A percentile compares a stretch with the other conserved stretches of the same genome.
These are phyloP conservation scores for Didymella arachidicola DNA, from an alignment of 2,329 filamentous ascomycete genomes.

Conservation along the genomic window DNA sequence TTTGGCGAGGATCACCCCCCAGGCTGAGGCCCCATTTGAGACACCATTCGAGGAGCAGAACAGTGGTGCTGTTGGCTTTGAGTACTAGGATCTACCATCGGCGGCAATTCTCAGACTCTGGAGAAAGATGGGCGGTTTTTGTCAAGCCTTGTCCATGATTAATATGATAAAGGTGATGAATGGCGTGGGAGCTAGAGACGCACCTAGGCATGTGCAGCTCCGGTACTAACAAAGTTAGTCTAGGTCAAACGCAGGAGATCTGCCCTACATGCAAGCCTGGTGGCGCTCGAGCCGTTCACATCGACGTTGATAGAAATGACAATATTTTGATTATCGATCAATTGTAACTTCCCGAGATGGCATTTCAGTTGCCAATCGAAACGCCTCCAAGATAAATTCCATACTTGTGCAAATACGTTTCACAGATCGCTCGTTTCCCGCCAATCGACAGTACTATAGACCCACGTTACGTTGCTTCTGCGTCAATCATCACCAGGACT, in stretches of 20 bases:
- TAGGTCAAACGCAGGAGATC: background rate
- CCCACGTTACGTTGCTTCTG: background rate
- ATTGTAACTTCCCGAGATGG: no score
- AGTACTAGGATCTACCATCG: conserved; percentile 24
- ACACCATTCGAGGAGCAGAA: conserved; percentile 57
- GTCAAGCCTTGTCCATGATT: background rate
- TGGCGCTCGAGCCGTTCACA: background rate
- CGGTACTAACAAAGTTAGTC: background rate
- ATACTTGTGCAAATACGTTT: background rate
- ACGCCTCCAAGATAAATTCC: background rate
- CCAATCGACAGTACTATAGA: background rate
- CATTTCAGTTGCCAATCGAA: background rate
- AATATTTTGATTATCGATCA: no score
- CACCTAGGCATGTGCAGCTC: background rate
- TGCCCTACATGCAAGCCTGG: background rate
- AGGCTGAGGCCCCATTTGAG: conserved; percentile 80
- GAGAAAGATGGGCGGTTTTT: background rate
- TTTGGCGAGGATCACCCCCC: conserved; percentile 81
- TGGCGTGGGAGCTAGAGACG: background rate
- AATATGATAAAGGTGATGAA: no score
- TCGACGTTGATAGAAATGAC: background rate
- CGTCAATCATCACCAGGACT: background rate
- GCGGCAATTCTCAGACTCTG: background rate
- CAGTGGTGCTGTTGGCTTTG: conserved; percentile 26
- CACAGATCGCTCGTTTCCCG: background rate